Base-by-base conservation (phyloP, 2,329 filamentous ascomycete genomes). In the Beauveria scarabaeidicola region DNA sequence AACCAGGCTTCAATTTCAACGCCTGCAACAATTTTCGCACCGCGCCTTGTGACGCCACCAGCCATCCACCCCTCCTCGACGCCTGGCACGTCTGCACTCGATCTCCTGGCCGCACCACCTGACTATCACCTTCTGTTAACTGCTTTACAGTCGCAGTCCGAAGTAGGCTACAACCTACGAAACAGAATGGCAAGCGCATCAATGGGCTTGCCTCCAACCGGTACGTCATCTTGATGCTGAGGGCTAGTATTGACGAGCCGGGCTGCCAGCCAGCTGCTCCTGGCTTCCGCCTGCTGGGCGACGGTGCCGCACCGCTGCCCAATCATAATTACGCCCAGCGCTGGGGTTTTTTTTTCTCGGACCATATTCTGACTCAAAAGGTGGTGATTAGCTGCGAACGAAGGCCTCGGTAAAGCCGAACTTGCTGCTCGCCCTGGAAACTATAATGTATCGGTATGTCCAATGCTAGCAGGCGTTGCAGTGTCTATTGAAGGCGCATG, bases 121-220 rank as follows among this genome's bases (percentile, higher is more conserved):
- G 6, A 19, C 8, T 10, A 17, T 25, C n/a, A 1, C 25, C 10
- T 1, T 36, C 41, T 32, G n/a, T n/a, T 6, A 27, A 27, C 5
- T 1, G 6, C 25, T 8, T 8, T 46, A 21, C 27, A 21, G 23
- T 43, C 29, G n/a, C 3, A 23, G 4, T 25, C 11, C 15, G 41
- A 19, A 4, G 15, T 19, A 21, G 36, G 15, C 19, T 2, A 5
- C 15, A 13, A 21, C 5, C 17, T 17, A 23, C 11, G 8, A 41
- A 41, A 9, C 19, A 38, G 13, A 5, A 58, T 58, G 55, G 55
- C 47, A 4, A 58, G 55, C 25, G 46, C 25, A 23, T 51, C 36
- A 44, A 58, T 58, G 47, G 55, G 47, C 25, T 36, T 58, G n/a
- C 47, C 55, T 6, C 36, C 47, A n/a, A 58, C 38, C 38, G 55